Conservation (phyloP, 257 asterid genomes). For the Solanum boliviense region DNA sequence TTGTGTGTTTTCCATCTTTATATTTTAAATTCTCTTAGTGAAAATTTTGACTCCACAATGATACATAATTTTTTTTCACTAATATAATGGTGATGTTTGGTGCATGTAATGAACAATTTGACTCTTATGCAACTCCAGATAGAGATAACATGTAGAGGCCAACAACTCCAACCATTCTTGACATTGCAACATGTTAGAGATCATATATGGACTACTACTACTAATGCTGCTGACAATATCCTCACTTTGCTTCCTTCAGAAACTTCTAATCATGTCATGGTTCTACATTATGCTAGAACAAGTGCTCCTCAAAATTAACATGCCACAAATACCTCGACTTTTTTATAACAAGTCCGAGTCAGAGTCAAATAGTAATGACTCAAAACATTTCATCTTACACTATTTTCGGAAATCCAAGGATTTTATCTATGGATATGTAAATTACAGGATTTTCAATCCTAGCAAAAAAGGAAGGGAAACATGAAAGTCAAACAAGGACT, state of each 20-base stretch:
- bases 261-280: constrained; percentile 52
- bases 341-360: not conserved
- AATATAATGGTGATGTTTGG: not conserved
- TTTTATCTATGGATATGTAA: not conserved
- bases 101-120: not conserved
- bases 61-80: not conserved
- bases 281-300: constrained; percentile 56
- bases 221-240: constrained; percentile 25
- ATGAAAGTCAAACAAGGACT: not conserved
- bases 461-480: not conserved
- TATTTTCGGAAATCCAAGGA: not conserved
- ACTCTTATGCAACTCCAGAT: constrained; percentile 32
- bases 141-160: constrained; percentile 83
- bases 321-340: not conserved
- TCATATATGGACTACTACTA: constrained; percentile 43
- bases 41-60: too few species aligned
- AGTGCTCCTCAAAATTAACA: not conserved
- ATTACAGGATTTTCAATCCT: not conserved
- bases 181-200: constrained; percentile 89
- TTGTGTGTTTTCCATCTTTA: too few species aligned
- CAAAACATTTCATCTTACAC: not conserved
- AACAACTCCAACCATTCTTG: constrained; percentile 42
- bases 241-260: constrained; percentile 45
- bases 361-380: not conserved
- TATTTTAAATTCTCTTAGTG: too few species aligned